Conservation (phyloP, 2,329 filamentous ascomycete species). For the Pestalotiopsis fici region DNA sequence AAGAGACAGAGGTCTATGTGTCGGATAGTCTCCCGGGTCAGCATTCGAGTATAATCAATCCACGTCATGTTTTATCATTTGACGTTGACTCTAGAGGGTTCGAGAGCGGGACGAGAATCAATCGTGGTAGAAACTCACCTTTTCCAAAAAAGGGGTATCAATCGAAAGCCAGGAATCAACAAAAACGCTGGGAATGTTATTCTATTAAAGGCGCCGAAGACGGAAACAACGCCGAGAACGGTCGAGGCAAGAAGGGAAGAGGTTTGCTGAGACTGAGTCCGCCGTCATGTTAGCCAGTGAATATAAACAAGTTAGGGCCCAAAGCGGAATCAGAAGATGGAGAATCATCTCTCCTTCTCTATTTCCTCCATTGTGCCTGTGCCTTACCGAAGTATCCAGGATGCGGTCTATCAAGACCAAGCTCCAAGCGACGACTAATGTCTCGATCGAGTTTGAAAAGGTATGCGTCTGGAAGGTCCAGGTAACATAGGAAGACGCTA, state of each 20-base stretch:
- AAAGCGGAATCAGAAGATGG: too few species aligned
- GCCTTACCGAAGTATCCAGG: slow-evolving; percentile 70
- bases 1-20: slow-evolving; percentile 57
- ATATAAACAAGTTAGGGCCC: neutral
- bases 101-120: neutral
- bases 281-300: slow-evolving; percentile 7
- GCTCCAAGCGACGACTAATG: slow-evolving; percentile 88
- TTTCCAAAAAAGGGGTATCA: slow-evolving; percentile 82
- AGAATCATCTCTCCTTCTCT: too few species aligned
- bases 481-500: slow-evolving; percentile 95
- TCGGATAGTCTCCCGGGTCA: neutral
- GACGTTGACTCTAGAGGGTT: neutral
- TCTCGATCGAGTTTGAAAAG: slow-evolving; percentile 97
- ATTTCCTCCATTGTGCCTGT: neutral
- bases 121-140: slow-evolving; percentile 57
- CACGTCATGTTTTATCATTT: neutral
- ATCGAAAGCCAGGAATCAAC: slow-evolving; percentile 76
- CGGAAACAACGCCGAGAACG: slow-evolving; percentile 76
- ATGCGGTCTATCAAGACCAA: slow-evolving; percentile 90
- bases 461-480: slow-evolving; percentile 99
- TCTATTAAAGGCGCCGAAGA: slow-evolving; percentile 91
- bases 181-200: slow-evolving; percentile 97
- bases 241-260: slow-evolving; percentile 76
- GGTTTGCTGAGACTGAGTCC: slow-evolving; percentile 55
- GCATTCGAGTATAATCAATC: neutral